A percentile compares a stretch with the other conserved stretches of the same genome.
Conservation (phyloP, 495 filamentous ascomycete genomes). For the Penicillium bovifimosum region DNA sequence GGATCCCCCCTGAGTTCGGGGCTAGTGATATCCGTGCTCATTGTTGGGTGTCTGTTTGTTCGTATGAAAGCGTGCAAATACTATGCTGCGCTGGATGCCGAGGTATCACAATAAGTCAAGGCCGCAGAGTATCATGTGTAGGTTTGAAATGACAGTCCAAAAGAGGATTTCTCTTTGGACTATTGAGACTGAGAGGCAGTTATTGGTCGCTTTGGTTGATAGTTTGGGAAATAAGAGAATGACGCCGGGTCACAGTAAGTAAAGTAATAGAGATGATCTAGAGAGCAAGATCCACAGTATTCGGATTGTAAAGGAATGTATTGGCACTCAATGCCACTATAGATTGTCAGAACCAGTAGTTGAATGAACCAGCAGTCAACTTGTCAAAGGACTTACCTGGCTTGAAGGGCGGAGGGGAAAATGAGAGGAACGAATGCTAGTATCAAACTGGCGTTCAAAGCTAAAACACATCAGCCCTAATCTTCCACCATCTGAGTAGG, state of each 20-base stretch:
- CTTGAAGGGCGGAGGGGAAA: not conserved
- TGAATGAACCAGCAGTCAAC: not conserved
- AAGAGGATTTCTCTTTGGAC: not conserved
- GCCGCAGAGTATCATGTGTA: slow-evolving; percentile 1
- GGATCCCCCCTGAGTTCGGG: slow-evolving; percentile 10
- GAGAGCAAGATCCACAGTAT: slow-evolving; percentile 9
- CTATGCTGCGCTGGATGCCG: not conserved
- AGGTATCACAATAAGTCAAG: not conserved
- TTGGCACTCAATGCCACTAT: slow-evolving; percentile 39
- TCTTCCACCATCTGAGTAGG: not conserved
- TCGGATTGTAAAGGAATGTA: slow-evolving; percentile 23
- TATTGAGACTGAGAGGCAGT: not conserved
- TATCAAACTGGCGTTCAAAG: slow-evolving; percentile 29
- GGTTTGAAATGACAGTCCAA: not conserved
- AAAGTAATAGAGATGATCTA: slow-evolving; percentile 8
- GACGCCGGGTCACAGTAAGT: slow-evolving; percentile 4
- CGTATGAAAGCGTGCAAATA: not conserved
- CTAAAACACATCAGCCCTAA: not conserved
- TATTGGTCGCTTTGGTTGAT: slow-evolving; percentile 6
- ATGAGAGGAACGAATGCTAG: slow-evolving; percentile 17
- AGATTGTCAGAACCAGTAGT: slow-evolving; percentile 2
- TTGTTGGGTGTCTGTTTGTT: slow-evolving; percentile 1
- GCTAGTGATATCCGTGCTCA: slow-evolving; percentile 13
- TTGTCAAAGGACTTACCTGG: not conserved
- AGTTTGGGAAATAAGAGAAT: slow-evolving; percentile 8